Conservation (phyloP, 345 rosid species). For the Aquilaria malaccensis region DNA sequence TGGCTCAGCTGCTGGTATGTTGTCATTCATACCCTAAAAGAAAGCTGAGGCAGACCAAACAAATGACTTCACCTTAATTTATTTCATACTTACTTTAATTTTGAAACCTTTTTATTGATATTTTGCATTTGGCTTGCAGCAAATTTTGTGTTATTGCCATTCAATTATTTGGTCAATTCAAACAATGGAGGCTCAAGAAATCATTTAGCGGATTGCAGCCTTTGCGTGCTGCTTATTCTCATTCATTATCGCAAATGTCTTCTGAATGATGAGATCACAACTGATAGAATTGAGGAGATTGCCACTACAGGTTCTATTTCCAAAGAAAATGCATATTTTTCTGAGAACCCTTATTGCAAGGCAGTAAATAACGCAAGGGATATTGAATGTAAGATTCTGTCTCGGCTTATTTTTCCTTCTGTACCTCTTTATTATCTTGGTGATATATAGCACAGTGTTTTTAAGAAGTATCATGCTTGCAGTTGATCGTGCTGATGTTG, state of each 20-base stretch:
- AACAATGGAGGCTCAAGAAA: slow-evolving; percentile 52
- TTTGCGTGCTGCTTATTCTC: slow-evolving; percentile 79
- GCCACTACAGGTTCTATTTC: slow-evolving; percentile 53
- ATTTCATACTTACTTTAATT: background rate
- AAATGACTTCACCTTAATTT: background rate
- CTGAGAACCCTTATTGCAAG: slow-evolving; percentile 79
- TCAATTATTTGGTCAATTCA: slow-evolving; percentile 71
- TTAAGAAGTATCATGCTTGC: slow-evolving; percentile 23
- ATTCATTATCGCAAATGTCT: slow-evolving; percentile 67
- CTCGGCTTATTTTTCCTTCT: background rate
- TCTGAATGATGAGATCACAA: slow-evolving; percentile 43
- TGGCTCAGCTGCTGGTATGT: slow-evolving; percentile 83
- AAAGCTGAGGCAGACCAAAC: background rate
- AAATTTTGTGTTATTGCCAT: slow-evolving; percentile 67
- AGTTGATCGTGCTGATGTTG: slow-evolving; percentile 86
- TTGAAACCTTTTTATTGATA: slow-evolving; percentile 11
- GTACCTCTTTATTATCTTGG: background rate
- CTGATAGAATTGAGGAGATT: slow-evolving; percentile 59
- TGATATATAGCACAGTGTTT: slow-evolving; percentile 4
- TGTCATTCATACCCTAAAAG: slow-evolving; percentile 12
- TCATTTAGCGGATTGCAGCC: slow-evolving; percentile 74
- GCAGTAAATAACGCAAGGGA: slow-evolving; percentile 86
- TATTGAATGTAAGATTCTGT: slow-evolving; percentile 61
- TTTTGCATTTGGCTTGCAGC: slow-evolving; percentile 54
- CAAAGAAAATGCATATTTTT: slow-evolving; percentile 37